A percentile compares a stretch with the other conserved stretches of the same genome.
Conservation (phyloP, 306 rosid species). For the Alnus glutinosa region DNA sequence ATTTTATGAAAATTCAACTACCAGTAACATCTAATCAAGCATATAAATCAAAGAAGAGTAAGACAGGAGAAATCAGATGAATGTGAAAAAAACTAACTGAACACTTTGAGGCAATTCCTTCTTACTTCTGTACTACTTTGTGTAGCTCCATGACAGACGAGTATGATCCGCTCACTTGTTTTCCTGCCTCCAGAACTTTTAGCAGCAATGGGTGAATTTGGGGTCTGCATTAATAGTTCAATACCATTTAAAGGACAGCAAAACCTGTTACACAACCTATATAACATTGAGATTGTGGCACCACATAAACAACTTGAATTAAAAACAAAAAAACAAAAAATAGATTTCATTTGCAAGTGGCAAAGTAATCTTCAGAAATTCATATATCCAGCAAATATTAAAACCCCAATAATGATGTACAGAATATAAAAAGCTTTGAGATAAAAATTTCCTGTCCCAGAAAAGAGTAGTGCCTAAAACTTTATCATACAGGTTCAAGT, state of each 20-base stretch:
- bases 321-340: background rate
- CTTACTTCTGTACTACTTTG: slow-evolving; percentile 59
- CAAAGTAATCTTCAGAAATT: background rate
- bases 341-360: background rate
- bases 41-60: background rate
- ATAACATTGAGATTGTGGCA: slow-evolving; percentile 17
- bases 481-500: background rate
- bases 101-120: slow-evolving; percentile 19
- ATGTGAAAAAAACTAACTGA: background rate
- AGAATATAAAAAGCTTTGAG: background rate
- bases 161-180: slow-evolving; percentile 58
- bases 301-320: background rate
- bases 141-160: slow-evolving; percentile 77
- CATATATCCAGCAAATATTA: background rate
- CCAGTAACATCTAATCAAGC: background rate
- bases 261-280: slow-evolving; percentile 24
- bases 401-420: background rate
- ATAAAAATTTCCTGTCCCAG: background rate
- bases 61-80: background rate
- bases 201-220: slow-evolving; percentile 82
- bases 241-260: slow-evolving; percentile 31
- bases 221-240: slow-evolving; percentile 70
- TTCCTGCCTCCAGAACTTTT: slow-evolving; percentile 83
- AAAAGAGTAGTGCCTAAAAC: background rate
- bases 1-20: background rate